Conservation (phyloP, 495 filamentous ascomycete species). For the Pyronema omphalodes region DNA sequence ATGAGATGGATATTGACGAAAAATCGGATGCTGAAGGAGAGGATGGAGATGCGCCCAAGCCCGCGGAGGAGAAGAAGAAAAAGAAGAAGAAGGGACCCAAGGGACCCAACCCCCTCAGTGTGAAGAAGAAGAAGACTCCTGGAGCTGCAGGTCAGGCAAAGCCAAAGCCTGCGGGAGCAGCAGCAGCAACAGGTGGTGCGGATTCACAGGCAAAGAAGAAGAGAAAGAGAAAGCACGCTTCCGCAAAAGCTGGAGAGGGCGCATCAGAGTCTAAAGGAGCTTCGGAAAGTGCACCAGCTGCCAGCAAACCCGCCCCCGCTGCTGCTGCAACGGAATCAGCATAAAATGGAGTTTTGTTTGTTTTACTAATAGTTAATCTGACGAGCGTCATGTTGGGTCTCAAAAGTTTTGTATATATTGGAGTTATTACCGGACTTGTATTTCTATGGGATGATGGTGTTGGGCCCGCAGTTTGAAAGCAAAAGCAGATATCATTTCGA, state of each 20-base stretch:
- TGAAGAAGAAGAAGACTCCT: constrained; percentile 56
- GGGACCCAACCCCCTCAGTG: constrained; percentile 71
- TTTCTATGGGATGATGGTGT: too few relatives aligned
- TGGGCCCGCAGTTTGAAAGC: too few relatives aligned
- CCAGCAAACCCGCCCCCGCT: too few relatives aligned
- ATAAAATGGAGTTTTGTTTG: too few relatives aligned
- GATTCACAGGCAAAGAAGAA: constrained; percentile 22
- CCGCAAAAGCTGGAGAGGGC: constrained; percentile 5
- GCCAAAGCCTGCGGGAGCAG: constrained; percentile 1
- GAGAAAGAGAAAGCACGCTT: constrained; percentile 28
- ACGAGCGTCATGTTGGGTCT: too few relatives aligned
- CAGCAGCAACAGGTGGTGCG: constrained; percentile 10
- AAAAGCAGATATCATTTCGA: too few relatives aligned
- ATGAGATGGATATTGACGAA: constrained; percentile 22
- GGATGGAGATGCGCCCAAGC: constrained; percentile 20
- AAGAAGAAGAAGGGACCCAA: constrained; percentile 49
- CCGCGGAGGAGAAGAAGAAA: constrained; percentile 37
- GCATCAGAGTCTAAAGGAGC: background rate
- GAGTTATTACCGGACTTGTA: too few relatives aligned
- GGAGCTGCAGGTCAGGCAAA: constrained; percentile 14
- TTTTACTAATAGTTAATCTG: too few relatives aligned
- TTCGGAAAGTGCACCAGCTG: too few relatives aligned
- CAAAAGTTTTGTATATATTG: too few relatives aligned
- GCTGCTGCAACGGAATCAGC: too few relatives aligned
- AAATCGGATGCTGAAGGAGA: constrained; percentile 12